These are phyloP conservation scores for Boletus tomentosulus DNA, from an alignment of 768 basidiomycete species.

Conservation along the genomic window DNA sequence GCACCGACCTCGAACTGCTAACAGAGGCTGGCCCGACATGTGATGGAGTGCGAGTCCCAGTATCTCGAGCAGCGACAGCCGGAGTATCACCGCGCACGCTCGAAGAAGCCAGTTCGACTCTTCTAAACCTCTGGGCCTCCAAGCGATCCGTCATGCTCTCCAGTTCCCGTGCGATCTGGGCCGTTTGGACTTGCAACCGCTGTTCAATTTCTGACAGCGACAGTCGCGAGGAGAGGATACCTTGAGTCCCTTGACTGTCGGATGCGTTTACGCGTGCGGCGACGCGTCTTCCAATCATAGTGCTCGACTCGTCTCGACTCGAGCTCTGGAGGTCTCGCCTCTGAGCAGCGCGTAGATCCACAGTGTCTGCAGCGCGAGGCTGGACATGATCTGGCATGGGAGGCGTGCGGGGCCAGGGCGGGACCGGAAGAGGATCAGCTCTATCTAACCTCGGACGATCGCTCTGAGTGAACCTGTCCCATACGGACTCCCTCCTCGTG, in stretches of 20 bases:
- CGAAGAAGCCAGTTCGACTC: conserved; percentile 18
- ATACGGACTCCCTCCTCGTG: conserved; percentile 14
- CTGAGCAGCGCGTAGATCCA: conserved; percentile 14
- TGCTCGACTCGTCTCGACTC: conserved; percentile 28
- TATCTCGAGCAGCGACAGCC: neutral
- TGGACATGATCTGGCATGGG: conserved; percentile 29
- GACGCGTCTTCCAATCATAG: conserved; percentile 34
- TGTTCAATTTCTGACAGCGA: conserved; percentile 27
- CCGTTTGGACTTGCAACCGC: conserved; percentile 25
- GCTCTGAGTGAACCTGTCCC: conserved; percentile 21
- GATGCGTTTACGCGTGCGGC: conserved; percentile 27
- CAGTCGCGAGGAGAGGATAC: conserved; percentile 15
- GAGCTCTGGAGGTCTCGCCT: conserved; percentile 19
- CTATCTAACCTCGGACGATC: conserved; percentile 13
- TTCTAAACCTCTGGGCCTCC: conserved; percentile 19
- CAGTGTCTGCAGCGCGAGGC: conserved; percentile 12
- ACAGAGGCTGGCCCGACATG: neutral
- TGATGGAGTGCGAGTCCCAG: neutral
- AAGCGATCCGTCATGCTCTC: conserved; percentile 31
- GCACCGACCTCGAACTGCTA: conserved; percentile 3
- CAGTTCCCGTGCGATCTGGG: conserved; percentile 31
- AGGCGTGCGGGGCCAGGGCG: conserved; percentile 24
- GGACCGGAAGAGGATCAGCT: conserved; percentile 11
- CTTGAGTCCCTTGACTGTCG: conserved; percentile 13
- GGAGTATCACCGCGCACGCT: conserved; percentile 5